Evolutionary conservation across 495 filamentous ascomycete genomes (phyloP).

Genomic region (Immersiella caudata): DNA sequence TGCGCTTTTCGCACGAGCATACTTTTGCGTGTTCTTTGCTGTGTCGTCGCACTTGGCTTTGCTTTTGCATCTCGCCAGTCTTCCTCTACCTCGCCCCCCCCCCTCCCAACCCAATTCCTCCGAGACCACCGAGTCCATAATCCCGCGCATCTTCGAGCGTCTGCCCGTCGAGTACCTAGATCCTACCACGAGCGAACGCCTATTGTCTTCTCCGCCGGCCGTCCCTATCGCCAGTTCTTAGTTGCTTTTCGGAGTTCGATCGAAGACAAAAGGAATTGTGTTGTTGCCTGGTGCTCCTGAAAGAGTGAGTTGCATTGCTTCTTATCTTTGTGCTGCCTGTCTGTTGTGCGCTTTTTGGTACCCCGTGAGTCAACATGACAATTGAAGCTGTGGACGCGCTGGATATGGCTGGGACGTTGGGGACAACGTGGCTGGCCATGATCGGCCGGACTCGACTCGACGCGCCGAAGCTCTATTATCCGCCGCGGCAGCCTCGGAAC

Average conservation of each 20-base stretch:
- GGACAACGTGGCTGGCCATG: neutral
- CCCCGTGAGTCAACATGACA: neutral
- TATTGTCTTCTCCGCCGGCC: conserved; percentile 15
- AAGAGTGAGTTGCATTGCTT: conserved; percentile 25
- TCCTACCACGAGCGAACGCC: conserved; percentile 7
- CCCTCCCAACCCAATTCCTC: conserved; percentile 30
- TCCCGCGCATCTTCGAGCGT: conserved; percentile 23
- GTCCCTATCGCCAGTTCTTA: conserved; percentile 24
- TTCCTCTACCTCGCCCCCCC: conserved; percentile 17
- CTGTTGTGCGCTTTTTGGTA: neutral
- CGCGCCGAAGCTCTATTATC: neutral
- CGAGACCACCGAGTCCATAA: conserved; percentile 16
- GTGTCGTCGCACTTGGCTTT: conserved; percentile 32
- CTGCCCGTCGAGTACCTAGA: neutral
- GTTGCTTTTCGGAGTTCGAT: conserved; percentile 21
- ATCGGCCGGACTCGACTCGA: neutral
- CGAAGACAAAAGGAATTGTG: conserved; percentile 12
- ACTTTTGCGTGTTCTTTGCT: conserved; percentile 35
- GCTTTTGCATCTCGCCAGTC: conserved; percentile 45
- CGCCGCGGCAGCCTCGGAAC: neutral
- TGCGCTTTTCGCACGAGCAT: conserved; percentile 32
- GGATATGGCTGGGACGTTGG: neutral
- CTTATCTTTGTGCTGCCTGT: neutral
- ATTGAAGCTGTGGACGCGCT: neutral
- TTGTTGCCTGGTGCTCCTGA: conserved; percentile 20